Base-by-base conservation (phyloP, 2,329 filamentous ascomycete genomes). In the Fulvia fulva region DNA sequence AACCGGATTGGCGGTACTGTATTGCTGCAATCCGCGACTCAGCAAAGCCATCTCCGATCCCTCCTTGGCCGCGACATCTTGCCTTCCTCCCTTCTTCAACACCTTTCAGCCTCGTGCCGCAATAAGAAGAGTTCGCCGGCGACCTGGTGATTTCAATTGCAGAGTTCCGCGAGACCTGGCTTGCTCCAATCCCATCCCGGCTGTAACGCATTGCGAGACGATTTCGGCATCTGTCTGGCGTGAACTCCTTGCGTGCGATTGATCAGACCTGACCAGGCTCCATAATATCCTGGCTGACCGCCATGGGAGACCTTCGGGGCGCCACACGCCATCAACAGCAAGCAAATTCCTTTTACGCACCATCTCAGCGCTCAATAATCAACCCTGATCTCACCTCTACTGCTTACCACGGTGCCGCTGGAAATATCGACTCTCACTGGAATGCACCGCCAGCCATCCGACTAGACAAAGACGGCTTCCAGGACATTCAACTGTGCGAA, bases 401-500 rank as follows among this genome's bases (percentile, higher is more conserved):
- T 30, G 57, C 57, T 9, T 59, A 59, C 34, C 46, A 55, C 52
- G 57, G 57, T 5, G 52, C 57, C 22, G 44, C 30, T 25, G 52
- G 55, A 30, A 46, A 56, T 14, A 45, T 59, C 57, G 54, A 52
- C 43, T 49, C 56, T 44, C 11, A 32, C 16, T 34, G 41, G 23
- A 46, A 46, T 30, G 26, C 26, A 21, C 26, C 23, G 14, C 55
- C 55, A 32, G 32, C 37, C 50, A 57, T 61, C 32, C 46, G 45
- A 30, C 23, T 61, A 37, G 51, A 60, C 45, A 45, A 56, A 44
- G 41, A 62, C 51, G 57, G 53, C 30, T 63, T 60, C 41, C 60
- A 64, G 37, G 59, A 59, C 52, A 28, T 59, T 14, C 51, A 51
- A 34, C 54, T 63, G 7, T 37, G 58, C 30, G 46, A 62, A 23